Evolutionary conservation across 805 yeast species (phyloP).

Genomic region (Nakazawaea holstii): DNA sequence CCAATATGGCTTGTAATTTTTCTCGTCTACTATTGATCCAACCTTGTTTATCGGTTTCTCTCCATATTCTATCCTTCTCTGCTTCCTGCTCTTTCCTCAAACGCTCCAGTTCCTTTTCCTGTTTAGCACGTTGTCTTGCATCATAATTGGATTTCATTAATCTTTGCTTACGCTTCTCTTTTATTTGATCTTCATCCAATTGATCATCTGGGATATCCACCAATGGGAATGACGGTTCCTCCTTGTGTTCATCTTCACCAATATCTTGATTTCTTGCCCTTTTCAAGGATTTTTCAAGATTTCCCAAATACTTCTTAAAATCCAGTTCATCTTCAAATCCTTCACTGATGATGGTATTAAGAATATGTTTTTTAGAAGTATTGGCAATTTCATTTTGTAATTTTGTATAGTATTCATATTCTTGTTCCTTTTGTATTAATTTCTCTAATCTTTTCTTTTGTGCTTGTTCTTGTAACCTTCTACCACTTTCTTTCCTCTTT

Average conservation of each 20-base stretch:
- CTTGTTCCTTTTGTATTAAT: conserved; percentile 73
- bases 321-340: conserved; percentile 76
- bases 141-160: conserved; percentile 83
- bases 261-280: conserved; percentile 60
- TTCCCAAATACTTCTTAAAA: conserved; percentile 57
- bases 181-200: conserved; percentile 69
- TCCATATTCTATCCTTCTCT: conserved; percentile 68
- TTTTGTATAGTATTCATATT: conserved; percentile 62
- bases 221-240: conserved; percentile 62
- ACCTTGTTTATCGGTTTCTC: conserved; percentile 63
- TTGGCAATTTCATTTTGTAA: conserved; percentile 47
- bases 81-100: conserved; percentile 55
- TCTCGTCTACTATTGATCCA: conserved; percentile 76
- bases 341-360: conserved; percentile 55
- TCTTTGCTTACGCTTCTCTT: conserved; percentile 81
- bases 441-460: conserved; percentile 79
- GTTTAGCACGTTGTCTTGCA: conserved; percentile 77
- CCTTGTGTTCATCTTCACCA: conserved; percentile 48
- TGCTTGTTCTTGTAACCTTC: conserved; percentile 89
- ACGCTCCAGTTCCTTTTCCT: conserved; percentile 66
- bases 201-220: conserved; percentile 83
- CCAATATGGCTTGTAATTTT: conserved; percentile 54
- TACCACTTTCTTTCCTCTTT: conserved; percentile 78
- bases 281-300: conserved; percentile 64
- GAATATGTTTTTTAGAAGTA: conserved; percentile 47